phyloP scores from a whole-genome alignment of 345 rosid genomes.

The Moricandia moricandioides region DNA sequence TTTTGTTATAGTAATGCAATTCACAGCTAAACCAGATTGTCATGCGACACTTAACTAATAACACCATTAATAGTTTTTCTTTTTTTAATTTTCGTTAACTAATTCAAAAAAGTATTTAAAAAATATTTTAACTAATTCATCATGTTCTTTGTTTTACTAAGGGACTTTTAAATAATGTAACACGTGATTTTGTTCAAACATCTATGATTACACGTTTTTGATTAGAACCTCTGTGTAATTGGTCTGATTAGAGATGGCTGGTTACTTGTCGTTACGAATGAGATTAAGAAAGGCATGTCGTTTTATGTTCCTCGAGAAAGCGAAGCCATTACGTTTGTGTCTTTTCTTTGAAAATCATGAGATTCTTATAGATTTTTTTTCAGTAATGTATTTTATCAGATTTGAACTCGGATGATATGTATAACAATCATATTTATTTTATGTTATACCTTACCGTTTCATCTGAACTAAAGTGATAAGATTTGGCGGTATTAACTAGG shows the following conservation, averaged over 20 bases:
- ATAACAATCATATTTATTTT: background rate
- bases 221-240: constrained; percentile 3
- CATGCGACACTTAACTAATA: background rate
- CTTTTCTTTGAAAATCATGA: constrained; percentile 6
- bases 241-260: constrained; percentile 18
- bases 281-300: constrained; percentile 23
- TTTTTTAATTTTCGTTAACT: background rate
- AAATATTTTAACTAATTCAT: background rate
- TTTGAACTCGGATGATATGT: too few relatives aligned
- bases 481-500: background rate
- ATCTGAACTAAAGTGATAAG: background rate
- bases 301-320: constrained; percentile 2
- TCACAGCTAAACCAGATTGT: background rate
- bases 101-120: too few relatives aligned
- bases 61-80: background rate
- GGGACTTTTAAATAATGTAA: background rate
- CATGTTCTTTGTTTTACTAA: constrained; percentile 1
- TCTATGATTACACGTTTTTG: background rate
- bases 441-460: background rate
- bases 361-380: constrained; percentile 6
- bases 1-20: background rate
- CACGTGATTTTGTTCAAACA: constrained; percentile 10
- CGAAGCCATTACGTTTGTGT: constrained; percentile 30
- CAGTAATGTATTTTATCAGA: background rate
- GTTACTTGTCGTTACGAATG: constrained; percentile 29